Conservation (phyloP, 1,284 basidiomycete genomes). For the Austropuccinia psidii region DNA sequence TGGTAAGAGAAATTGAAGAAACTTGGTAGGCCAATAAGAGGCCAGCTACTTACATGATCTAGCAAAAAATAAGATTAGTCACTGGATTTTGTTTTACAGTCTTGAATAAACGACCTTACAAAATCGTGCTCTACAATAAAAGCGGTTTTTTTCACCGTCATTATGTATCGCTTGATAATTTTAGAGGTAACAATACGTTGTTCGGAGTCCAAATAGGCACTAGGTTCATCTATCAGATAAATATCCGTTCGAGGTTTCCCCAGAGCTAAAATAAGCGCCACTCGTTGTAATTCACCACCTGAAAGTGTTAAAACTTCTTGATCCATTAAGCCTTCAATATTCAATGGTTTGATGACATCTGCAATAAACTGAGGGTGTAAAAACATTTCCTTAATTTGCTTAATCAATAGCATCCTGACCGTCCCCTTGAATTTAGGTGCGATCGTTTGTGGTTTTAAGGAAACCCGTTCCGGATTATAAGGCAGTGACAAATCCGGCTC, state of each 20-base stretch:
- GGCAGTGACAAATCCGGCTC: slow-evolving; percentile 70
- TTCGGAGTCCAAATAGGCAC: slow-evolving; percentile 87
- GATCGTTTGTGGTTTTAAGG: slow-evolving; percentile 91
- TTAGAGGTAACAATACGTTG: slow-evolving; percentile 95
- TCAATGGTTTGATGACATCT: slow-evolving; percentile 94
- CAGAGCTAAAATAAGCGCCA: slow-evolving; percentile 82
- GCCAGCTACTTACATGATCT: slow-evolving; percentile 34
- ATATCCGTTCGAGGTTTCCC: slow-evolving; percentile 67
- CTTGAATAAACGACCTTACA: slow-evolving; percentile 50
- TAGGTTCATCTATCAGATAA: slow-evolving; percentile 61
- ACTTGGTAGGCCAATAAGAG: not conserved
- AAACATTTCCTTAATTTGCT: slow-evolving; percentile 85
- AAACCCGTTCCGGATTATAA: slow-evolving; percentile 87
- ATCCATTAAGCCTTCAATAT: slow-evolving; percentile 80
- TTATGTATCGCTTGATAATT: slow-evolving; percentile 82
- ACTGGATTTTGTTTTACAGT: not conserved
- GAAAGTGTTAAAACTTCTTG: slow-evolving; percentile 93
- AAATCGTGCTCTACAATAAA: slow-evolving; percentile 98
- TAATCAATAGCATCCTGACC: slow-evolving; percentile 82
- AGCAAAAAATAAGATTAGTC: not conserved
- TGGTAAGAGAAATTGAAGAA: not conserved
- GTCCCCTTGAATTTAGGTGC: slow-evolving; percentile 90
- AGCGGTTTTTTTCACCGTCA: slow-evolving; percentile 89
- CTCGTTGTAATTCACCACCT: slow-evolving; percentile 90
- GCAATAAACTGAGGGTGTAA: slow-evolving; percentile 95